A percentile compares a stretch with the other conserved stretches of the same genome.
Conservation (phyloP, 1,284 basidiomycete genomes). For the Leccinum fuscescens region DNA sequence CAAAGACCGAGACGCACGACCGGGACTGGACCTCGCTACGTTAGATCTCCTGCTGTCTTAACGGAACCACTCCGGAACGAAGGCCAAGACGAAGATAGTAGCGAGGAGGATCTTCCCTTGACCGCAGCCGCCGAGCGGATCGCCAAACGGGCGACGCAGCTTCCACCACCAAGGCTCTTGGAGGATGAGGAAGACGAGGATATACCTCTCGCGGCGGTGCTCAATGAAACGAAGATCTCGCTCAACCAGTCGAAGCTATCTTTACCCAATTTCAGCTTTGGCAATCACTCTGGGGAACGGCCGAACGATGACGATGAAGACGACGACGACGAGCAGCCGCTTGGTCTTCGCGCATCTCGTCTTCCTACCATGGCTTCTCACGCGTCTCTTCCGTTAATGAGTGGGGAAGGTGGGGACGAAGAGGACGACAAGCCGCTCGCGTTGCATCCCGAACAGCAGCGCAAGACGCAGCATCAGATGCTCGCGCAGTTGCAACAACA, state of each 20-base stretch:
- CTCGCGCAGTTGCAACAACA: constrained; percentile 58
- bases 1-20: constrained; percentile 50
- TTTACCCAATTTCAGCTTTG: constrained; percentile 46
- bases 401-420: constrained; percentile 37
- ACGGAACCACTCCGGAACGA: constrained; percentile 10
- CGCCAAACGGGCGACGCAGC: constrained; percentile 25
- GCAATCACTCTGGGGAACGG: constrained; percentile 33
- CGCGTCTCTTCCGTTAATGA: constrained; percentile 22
- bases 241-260: constrained; percentile 50
- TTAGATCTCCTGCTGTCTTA: constrained; percentile 16
- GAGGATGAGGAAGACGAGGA: constrained; percentile 57
- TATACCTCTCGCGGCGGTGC: constrained; percentile 60
- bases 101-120: constrained; percentile 74
- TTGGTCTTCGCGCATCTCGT: constrained; percentile 47
- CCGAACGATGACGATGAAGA: constrained; percentile 28
- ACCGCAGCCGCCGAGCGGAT: constrained; percentile 49
- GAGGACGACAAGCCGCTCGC: constrained; percentile 58
- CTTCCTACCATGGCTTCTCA: constrained; percentile 26
- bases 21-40: constrained; percentile 52
- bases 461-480: constrained; percentile 70
- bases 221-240: constrained; percentile 50
- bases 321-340: constrained; percentile 60
- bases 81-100: constrained; percentile 46
- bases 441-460: constrained; percentile 73
- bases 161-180: constrained; percentile 13